Evolutionary conservation across 495 filamentous ascomycete species (phyloP).

Genomic region (Xylaria nigripes): DNA sequence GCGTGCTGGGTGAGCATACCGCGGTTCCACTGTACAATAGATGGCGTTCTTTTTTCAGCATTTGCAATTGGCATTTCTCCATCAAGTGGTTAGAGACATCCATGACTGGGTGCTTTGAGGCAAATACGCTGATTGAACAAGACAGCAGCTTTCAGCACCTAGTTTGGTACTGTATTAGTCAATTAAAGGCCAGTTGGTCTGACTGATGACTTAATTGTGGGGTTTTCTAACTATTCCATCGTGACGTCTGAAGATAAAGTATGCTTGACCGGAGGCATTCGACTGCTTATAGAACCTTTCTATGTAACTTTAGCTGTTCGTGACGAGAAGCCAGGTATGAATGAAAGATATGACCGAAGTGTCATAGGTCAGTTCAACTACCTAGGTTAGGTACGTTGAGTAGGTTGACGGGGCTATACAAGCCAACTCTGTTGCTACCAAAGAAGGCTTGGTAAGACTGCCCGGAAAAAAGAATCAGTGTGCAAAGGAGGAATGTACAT

Average conservation of each 20-base stretch:
- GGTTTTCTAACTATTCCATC: background rate
- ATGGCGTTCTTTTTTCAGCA: conserved; percentile 12
- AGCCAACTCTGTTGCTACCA: no score
- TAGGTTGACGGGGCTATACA: no score
- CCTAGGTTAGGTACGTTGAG: no score
- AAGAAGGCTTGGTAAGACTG: no score
- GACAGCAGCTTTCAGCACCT: background rate
- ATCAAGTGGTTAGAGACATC: background rate
- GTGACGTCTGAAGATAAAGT: background rate
- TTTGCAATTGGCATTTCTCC: background rate
- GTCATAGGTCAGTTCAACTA: no score
- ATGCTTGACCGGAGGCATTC: background rate
- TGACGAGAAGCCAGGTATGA: background rate
- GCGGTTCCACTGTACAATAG: conserved; percentile 12
- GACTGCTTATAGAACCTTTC: background rate
- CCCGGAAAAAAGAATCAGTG: no score
- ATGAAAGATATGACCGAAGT: background rate
- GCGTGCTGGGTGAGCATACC: conserved; percentile 16
- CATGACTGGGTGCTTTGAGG: background rate
- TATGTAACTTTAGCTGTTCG: background rate
- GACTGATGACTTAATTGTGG: background rate
- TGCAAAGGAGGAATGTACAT: no score
- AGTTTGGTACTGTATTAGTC: conserved; percentile 2
- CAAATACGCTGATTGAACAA: background rate
- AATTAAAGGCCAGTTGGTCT: conserved; percentile 7